Evolutionary conservation across 1,284 basidiomycete genomes (phyloP).

Genomic region (Xerocomus minutiporus): DNA sequence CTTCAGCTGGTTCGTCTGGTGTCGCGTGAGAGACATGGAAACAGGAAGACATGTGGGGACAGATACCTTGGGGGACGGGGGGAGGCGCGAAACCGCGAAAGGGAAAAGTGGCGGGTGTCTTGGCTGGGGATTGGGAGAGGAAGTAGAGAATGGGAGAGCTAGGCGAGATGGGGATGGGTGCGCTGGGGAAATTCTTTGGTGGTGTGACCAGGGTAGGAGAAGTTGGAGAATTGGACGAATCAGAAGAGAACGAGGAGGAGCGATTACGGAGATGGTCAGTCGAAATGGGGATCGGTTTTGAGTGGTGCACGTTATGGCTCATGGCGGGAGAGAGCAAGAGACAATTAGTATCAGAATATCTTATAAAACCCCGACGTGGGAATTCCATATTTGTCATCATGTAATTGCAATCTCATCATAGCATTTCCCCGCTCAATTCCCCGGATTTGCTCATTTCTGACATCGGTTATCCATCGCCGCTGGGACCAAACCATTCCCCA

Average conservation of each 20-base stretch:
- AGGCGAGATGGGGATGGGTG: slow-evolving; percentile 49
- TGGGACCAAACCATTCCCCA: too few relatives aligned
- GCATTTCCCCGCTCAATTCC: background rate
- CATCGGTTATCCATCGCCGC: background rate
- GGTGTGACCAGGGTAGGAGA: slow-evolving; percentile 42
- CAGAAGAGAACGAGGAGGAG: slow-evolving; percentile 55
- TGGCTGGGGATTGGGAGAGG: slow-evolving; percentile 52
- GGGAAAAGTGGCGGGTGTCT: slow-evolving; percentile 49
- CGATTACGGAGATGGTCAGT: slow-evolving; percentile 40
- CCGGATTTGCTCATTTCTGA: background rate
- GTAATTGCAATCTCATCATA: background rate
- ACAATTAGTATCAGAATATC: background rate
- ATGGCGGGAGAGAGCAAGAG: slow-evolving; percentile 7
- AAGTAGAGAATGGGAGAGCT: slow-evolving; percentile 70
- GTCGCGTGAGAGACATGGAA: background rate
- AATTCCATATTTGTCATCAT: slow-evolving; percentile 27
- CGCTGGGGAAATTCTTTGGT: slow-evolving; percentile 31
- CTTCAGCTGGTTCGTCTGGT: slow-evolving; percentile 39
- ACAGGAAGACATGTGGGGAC: background rate
- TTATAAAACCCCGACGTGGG: slow-evolving; percentile 26
- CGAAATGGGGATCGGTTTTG: slow-evolving; percentile 63
- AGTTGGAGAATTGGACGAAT: slow-evolving; percentile 48
- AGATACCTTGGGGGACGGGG: slow-evolving; percentile 59
- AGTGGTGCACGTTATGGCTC: slow-evolving; percentile 38
- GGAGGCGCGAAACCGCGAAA: slow-evolving; percentile 53